These are phyloP conservation scores for Marasmius fiardii DNA, from an alignment of 1,284 basidiomycete genomes.

Conservation along the genomic window DNA sequence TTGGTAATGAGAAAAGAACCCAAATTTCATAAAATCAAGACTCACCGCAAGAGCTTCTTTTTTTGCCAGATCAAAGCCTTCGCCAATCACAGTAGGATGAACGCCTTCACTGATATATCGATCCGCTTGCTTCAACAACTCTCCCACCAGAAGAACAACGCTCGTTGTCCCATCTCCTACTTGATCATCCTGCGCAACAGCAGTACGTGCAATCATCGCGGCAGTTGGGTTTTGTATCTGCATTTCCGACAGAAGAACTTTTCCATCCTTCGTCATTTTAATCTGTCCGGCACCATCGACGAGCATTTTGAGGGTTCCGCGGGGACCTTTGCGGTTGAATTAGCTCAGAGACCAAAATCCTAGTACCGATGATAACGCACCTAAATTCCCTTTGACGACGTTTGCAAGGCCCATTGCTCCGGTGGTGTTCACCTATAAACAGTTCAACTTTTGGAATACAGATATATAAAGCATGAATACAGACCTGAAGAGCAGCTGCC, in stretches of 20 bases:
- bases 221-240: slow-evolving; percentile 99
- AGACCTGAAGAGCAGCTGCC: slow-evolving; percentile 90
- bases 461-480: no score
- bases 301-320: slow-evolving; percentile 98
- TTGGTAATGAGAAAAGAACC: slow-evolving; percentile 15
- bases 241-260: slow-evolving; percentile 99
- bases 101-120: slow-evolving; percentile 98
- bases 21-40: slow-evolving; percentile 17
- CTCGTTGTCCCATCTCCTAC: slow-evolving; percentile 99
- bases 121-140: slow-evolving; percentile 97
- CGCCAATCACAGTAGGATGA: slow-evolving; percentile 93
- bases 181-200: slow-evolving; percentile 98
- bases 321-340: slow-evolving; percentile 61
- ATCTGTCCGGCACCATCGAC: slow-evolving; percentile 99
- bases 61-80: slow-evolving; percentile 97
- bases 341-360: slow-evolving; percentile 15
- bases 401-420: slow-evolving; percentile 97
- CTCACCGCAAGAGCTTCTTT: slow-evolving; percentile 86
- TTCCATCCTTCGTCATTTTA: slow-evolving; percentile 99
- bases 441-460: no score
- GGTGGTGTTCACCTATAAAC: slow-evolving; percentile 76
- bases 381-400: slow-evolving; percentile 97
- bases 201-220: slow-evolving; percentile 98
- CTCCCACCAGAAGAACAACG: slow-evolving; percentile 95
- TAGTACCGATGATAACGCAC: slow-evolving; percentile 40